Evolutionary conservation across 2,329 filamentous ascomycete genomes (phyloP), one percentile per base, ranked within the genome.

Genomic region (Escovopsis sp.): DNA sequence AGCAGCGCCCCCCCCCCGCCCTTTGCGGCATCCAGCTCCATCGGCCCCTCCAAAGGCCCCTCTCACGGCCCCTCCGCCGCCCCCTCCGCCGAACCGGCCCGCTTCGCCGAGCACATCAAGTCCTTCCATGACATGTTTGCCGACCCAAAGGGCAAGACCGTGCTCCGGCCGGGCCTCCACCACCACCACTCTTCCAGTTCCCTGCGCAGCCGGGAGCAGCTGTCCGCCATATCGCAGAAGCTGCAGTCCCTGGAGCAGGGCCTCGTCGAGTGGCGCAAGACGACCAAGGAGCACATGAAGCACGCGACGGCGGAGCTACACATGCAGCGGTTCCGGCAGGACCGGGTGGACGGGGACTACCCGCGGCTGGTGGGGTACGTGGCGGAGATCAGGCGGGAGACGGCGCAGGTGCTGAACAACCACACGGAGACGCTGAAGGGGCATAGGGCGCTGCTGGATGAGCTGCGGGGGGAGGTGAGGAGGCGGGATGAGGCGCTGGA

Each of bases 71-170:
- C 8, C 2, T 4, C n/a, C n/a, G 21, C 4, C 11, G 21, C 21
- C 7, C 21, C 21, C 21, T 3, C 21, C 4, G 21, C 21, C 21
- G 21, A 8, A 3, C 10, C 15, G 11, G 18, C 15, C 11, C 15
- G 27, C 14, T 8, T 16, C 14, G n/a, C 19, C 7, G 21, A 17
- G 3, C 12, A 26, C 13, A 21, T 29, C 35, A 28, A 28, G 14
- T 23, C 38, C 16, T 37, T 39, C 12, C 28, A 33, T 9, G 8
- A 25, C 21, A 27, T 37, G 9, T 39, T 39, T 19, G 25, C 15
- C 27, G 17, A 39, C 5, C 16, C 30, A 10, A 16, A 14, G 23
- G 13, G 2, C 17, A 27, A 25, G n/a, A 27, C 27, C n/a, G 19
- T 16, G 13, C 19, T 21, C n/a, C 9, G 15, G 13, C 28, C 12